Percentiles rank a stretch among this genome's conserved stretches.
Conservation (phyloP, 352 stramenopile genomes). For the Phytopythium helicoides region DNA sequence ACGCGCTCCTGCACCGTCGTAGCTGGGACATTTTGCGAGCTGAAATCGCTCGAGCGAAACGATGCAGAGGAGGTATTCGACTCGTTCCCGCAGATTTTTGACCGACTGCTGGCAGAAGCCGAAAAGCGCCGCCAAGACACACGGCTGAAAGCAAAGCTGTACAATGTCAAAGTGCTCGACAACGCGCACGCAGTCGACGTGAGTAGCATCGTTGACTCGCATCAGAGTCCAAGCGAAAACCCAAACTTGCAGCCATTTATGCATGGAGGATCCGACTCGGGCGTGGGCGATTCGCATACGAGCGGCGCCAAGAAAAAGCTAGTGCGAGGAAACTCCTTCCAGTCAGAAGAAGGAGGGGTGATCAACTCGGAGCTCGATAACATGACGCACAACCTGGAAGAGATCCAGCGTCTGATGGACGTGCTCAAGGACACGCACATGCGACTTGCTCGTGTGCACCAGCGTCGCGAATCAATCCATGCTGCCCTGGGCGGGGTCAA, state of each 20-base stretch:
- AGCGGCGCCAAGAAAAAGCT: constrained; percentile 19
- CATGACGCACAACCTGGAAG: constrained; percentile 41
- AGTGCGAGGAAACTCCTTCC: constrained; percentile 29
- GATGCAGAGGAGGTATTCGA: constrained; percentile 62
- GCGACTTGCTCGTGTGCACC: constrained; percentile 39
- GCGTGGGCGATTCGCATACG: constrained; percentile 4
- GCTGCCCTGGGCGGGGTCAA: constrained; percentile 24
- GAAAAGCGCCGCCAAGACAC: constrained; percentile 53
- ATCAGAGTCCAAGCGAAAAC: constrained; percentile 15
- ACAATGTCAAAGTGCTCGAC: constrained; percentile 67
- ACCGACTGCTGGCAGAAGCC: constrained; percentile 51
- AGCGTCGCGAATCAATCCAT: constrained; percentile 38
- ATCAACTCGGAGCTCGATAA: constrained; percentile 48
- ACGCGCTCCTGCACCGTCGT: constrained; percentile 55
- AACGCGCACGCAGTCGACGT: constrained; percentile 59
- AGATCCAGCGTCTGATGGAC: constrained; percentile 42
- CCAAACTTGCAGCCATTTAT: constrained; percentile 34
- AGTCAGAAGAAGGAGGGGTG: constrained; percentile 35
- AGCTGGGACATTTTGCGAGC: constrained; percentile 56
- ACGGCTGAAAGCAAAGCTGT: constrained; percentile 37
- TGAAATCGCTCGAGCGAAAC: constrained; percentile 45
- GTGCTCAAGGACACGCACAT: constrained; percentile 30
- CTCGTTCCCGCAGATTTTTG: constrained; percentile 54
- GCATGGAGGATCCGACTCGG: constrained; percentile 18
- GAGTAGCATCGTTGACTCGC: constrained; percentile 42